Evolutionary conservation across 2,329 filamentous ascomycete species (phyloP).

Genomic region (Golovinomyces cichoracearum): DNA sequence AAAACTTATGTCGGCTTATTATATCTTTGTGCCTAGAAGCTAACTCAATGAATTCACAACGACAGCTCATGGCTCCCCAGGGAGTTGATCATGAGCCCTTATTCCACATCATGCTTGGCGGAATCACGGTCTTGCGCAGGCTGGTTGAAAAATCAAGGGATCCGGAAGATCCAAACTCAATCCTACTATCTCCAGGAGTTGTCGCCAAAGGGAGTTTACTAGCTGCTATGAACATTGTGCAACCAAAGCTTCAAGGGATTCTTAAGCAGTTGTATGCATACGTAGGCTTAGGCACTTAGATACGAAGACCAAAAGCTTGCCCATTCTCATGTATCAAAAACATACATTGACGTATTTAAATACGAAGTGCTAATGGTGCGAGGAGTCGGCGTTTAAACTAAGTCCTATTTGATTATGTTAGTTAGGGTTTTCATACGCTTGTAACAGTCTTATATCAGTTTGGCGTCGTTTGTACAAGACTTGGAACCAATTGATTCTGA

Average conservation of each 20-base stretch:
- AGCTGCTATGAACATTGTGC: constrained; percentile 38
- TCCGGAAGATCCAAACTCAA: constrained; percentile 23
- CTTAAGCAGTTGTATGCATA: constrained; percentile 43
- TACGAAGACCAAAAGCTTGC: constrained; percentile 4
- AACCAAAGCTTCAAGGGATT: constrained; percentile 35
- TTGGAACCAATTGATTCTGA: background rate
- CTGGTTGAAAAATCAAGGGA: constrained; percentile 41
- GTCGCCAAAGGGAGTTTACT: constrained; percentile 43
- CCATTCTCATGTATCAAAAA: constrained; percentile 12
- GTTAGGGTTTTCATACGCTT: background rate
- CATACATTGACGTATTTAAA: constrained; percentile 14
- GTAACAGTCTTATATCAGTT: background rate
- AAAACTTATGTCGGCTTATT: constrained; percentile 51
- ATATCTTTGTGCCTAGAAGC: constrained; percentile 34
- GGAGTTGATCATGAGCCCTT: constrained; percentile 16
- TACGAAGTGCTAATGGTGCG: constrained; percentile 7
- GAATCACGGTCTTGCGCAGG: constrained; percentile 39
- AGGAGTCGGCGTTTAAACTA: constrained; percentile 10
- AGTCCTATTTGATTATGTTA: background rate
- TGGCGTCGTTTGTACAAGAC: background rate
- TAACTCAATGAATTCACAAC: constrained; percentile 26
- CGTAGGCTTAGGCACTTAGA: constrained; percentile 24
- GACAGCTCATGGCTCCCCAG: constrained; percentile 9
- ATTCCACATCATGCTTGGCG: constrained; percentile 33
- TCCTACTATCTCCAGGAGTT: constrained; percentile 33